phyloP scores from a whole-genome alignment of 202 grass and related monocot species.

The Saccharum hybrid region DNA sequence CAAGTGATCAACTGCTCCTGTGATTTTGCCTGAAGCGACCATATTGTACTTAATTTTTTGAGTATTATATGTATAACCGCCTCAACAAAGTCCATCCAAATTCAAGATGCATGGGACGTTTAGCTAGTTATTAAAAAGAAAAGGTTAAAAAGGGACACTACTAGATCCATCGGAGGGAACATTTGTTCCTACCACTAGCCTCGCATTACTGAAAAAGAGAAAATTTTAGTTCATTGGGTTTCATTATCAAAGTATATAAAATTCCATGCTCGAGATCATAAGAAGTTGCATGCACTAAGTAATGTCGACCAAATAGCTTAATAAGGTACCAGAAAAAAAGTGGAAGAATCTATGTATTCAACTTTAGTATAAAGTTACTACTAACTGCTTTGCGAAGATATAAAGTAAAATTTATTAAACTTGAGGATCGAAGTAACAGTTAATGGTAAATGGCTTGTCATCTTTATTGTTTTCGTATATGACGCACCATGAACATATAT shows the following conservation, averaged over 20 bases:
- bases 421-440: background rate
- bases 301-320: background rate
- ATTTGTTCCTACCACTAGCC: constrained; percentile 4
- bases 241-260: background rate
- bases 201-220: background rate
- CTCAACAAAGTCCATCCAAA: background rate
- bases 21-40: constrained; percentile 30
- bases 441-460: background rate
- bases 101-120: background rate
- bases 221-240: background rate
- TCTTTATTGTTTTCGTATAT: background rate
- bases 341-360: background rate
- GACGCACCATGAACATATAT: background rate
- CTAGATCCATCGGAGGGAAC: background rate
- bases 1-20: constrained; percentile 15
- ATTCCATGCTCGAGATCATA: background rate
- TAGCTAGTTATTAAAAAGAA: background rate
- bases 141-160: background rate
- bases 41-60: background rate
- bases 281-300: background rate
- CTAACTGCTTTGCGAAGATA: background rate
- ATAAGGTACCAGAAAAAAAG: background rate
- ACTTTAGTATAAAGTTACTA: background rate
- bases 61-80: background rate
- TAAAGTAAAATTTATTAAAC: background rate